Evolutionary conservation across 495 filamentous ascomycete species (phyloP).

Genomic region (Penicillium crystallinum): DNA sequence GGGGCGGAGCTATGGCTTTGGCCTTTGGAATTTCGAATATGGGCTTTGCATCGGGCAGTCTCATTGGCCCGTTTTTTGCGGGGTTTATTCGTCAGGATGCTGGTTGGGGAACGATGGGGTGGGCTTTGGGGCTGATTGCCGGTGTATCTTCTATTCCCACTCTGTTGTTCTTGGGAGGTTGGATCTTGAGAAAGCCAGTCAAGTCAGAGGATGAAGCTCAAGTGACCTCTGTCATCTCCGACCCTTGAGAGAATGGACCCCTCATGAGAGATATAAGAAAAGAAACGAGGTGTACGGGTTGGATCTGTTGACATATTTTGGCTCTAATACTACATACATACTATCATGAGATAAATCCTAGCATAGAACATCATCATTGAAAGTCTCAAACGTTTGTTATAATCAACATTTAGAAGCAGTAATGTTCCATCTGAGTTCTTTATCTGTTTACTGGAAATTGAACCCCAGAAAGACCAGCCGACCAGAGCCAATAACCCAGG

Average conservation of each 20-base stretch:
- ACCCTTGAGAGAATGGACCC: neutral
- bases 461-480: too few relatives aligned
- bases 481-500: too few relatives aligned
- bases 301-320: too few relatives aligned
- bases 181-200: conserved; percentile 14
- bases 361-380: too few relatives aligned
- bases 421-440: too few relatives aligned
- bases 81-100: conserved; percentile 53
- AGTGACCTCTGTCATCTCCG: neutral
- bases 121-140: conserved; percentile 43
- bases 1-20: conserved; percentile 52
- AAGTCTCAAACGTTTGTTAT: too few relatives aligned
- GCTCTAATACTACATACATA: too few relatives aligned
- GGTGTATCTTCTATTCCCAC: conserved; percentile 20
- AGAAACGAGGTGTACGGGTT: too few relatives aligned
- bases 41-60: conserved; percentile 53
- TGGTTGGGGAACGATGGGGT: conserved; percentile 59
- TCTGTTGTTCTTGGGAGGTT: conserved; percentile 21
- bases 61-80: conserved; percentile 57
- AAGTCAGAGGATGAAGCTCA: neutral
- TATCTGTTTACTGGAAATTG: too few relatives aligned
- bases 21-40: conserved; percentile 56
- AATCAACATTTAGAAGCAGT: too few relatives aligned
- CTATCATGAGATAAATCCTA: too few relatives aligned
- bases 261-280: too few relatives aligned